A percentile compares a stretch with the other conserved stretches of the same genome.
phyloP scores from a whole-genome alignment of 192 early-diverging fungal species.

The Coemansia sp. region DNA sequence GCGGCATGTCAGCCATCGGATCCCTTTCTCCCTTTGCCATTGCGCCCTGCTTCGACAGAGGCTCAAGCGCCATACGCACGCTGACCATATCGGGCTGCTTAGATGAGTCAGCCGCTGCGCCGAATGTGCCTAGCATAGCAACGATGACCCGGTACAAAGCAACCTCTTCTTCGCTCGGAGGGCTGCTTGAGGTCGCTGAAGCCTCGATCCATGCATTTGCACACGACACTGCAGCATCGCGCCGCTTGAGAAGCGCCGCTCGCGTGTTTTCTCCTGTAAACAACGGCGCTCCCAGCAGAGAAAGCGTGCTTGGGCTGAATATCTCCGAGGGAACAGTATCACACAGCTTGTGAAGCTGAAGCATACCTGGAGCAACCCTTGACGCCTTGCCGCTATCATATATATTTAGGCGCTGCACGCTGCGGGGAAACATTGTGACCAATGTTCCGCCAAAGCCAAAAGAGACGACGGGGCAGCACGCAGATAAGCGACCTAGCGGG shows the following conservation, averaged over 20 bases:
- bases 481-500: slow-evolving; percentile 34
- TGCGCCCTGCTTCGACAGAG: slow-evolving; percentile 45
- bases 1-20: not conserved
- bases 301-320: slow-evolving; percentile 1
- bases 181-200: not conserved
- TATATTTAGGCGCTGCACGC: slow-evolving; percentile 58
- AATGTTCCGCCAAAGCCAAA: slow-evolving; percentile 79
- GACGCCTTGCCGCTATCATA: slow-evolving; percentile 37
- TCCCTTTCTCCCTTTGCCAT: slow-evolving; percentile 29
- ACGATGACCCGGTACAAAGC: slow-evolving; percentile 28
- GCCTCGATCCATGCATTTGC: slow-evolving; percentile 23
- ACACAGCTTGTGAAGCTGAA: slow-evolving; percentile 56
- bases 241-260: slow-evolving; percentile 56
- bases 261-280: slow-evolving; percentile 67
- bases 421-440: slow-evolving; percentile 65
- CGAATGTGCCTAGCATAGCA: slow-evolving; percentile 24
- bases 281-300: slow-evolving; percentile 52
- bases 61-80: slow-evolving; percentile 56
- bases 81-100: slow-evolving; percentile 10
- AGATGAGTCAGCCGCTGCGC: slow-evolving; percentile 11
- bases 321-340: slow-evolving; percentile 31
- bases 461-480: slow-evolving; percentile 59
- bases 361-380: slow-evolving; percentile 56
- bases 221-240: slow-evolving; percentile 36
- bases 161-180: slow-evolving; percentile 20